phyloP scores from a whole-genome alignment of 805 yeast species.

The Pichia cabralensis region DNA sequence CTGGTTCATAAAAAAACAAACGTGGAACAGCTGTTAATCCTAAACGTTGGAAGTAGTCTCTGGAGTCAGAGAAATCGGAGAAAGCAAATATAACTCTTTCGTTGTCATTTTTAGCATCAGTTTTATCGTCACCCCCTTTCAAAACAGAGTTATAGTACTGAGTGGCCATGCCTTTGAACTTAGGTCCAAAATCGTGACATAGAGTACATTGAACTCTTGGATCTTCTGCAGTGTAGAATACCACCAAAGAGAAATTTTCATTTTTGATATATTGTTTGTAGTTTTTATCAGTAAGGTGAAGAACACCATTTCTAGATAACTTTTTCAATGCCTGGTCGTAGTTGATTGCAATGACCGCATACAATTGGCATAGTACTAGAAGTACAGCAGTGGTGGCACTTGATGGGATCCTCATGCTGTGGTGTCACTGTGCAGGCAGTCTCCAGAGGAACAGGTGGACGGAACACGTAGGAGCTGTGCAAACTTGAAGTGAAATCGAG shows the following conservation, averaged over 20 bases:
- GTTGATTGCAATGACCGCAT: slow-evolving; percentile 13
- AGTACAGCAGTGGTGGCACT: too few relatives aligned
- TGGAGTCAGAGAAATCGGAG: slow-evolving; percentile 59
- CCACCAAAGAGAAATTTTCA: slow-evolving; percentile 54
- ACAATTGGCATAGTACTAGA: too few relatives aligned
- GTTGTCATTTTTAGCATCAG: slow-evolving; percentile 29
- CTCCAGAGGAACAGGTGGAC: too few relatives aligned
- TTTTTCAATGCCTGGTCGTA: slow-evolving; percentile 12
- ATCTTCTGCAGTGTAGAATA: slow-evolving; percentile 64
- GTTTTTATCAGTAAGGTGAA: slow-evolving; percentile 45
- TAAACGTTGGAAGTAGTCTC: slow-evolving; percentile 41
- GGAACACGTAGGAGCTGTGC: too few relatives aligned
- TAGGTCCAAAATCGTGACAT: slow-evolving; percentile 65
- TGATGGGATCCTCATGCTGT: too few relatives aligned
- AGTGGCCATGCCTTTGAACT: slow-evolving; percentile 46
- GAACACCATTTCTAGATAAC: slow-evolving; percentile 9
- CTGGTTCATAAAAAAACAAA: slow-evolving; percentile 31
- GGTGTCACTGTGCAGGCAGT: too few relatives aligned
- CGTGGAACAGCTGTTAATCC: slow-evolving; percentile 70
- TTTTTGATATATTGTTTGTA: slow-evolving; percentile 48
- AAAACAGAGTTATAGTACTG: slow-evolving; percentile 41
- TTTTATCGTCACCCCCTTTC: slow-evolving; percentile 16
- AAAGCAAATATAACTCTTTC: slow-evolving; percentile 50
- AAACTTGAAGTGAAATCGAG: too few relatives aligned
- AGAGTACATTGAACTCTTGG: slow-evolving; percentile 67